These are phyloP conservation scores for Sideroxylon spinosum DNA, from an alignment of 179 eudicot genomes.

Conservation along the genomic window DNA sequence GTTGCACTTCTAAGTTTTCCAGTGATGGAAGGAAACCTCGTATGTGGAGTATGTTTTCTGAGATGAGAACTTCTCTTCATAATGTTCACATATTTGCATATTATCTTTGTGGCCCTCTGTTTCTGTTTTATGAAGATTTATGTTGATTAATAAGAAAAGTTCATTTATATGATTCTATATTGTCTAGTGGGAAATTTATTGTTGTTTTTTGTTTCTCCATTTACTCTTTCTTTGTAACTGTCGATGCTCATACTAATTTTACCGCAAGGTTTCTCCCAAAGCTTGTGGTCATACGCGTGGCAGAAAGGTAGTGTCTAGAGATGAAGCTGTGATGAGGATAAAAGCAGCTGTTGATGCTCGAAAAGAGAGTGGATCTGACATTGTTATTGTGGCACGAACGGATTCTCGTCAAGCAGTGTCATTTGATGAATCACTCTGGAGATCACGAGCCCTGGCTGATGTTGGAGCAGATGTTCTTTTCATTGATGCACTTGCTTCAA, in stretches of 20 bases:
- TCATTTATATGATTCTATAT: background rate
- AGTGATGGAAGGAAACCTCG: too few relatives aligned
- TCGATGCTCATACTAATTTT: conserved; percentile 19
- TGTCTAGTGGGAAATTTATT: background rate
- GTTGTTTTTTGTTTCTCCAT: background rate
- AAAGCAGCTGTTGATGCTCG: conserved; percentile 98
- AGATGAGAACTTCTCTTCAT: background rate
- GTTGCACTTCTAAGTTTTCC: too few relatives aligned
- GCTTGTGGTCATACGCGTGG: conserved; percentile 97
- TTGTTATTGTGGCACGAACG: conserved; percentile 89
- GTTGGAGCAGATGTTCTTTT: conserved; percentile 95
- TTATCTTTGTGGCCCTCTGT: background rate
- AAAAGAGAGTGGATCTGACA: conserved; percentile 79
- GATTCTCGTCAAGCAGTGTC: conserved; percentile 97
- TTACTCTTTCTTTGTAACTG: background rate
- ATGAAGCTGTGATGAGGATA: conserved; percentile 87
- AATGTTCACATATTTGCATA: background rate
- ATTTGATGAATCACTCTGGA: conserved; percentile 77
- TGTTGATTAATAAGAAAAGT: background rate
- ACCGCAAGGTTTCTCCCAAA: conserved; percentile 83
- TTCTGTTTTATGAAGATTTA: background rate
- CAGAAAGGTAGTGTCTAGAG: conserved; percentile 81
- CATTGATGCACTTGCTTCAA: conserved; percentile 85
- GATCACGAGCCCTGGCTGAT: conserved; percentile 81
- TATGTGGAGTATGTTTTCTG: too few relatives aligned